Percentiles rank a stretch among this genome's conserved stretches.
phyloP scores from a whole-genome alignment of 164 flowering plant species.

The Vitis amurensis region DNA sequence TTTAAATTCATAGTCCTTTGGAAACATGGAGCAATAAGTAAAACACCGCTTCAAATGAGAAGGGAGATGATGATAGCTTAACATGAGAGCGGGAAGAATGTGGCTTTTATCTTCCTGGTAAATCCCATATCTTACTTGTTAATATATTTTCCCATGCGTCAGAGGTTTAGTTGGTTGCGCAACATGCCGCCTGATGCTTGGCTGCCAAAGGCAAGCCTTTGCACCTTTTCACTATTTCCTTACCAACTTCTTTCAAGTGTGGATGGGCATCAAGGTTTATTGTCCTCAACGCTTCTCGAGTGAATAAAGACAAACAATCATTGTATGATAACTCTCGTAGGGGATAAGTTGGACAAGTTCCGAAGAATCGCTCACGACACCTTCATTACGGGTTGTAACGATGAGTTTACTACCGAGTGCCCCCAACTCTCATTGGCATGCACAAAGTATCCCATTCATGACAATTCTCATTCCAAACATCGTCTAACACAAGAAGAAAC shows the following conservation, averaged over 20 bases:
- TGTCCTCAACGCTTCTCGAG: not conserved
- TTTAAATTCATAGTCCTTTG: too few relatives aligned
- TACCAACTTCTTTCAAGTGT: not conserved
- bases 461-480: constrained; percentile 19
- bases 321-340: not conserved
- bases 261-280: not conserved
- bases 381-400: constrained; percentile 9
- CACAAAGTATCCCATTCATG: not conserved
- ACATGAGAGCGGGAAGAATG: too few relatives aligned
- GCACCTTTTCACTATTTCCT: constrained; percentile 5
- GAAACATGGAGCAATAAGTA: too few relatives aligned
- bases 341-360: not conserved
- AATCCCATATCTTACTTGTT: constrained; percentile 10
- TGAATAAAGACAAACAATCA: constrained; percentile 1
- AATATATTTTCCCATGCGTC: not conserved
- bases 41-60: too few relatives aligned
- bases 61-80: too few relatives aligned
- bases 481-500: constrained; percentile 27
- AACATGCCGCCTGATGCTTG: constrained; percentile 6
- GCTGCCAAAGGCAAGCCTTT: constrained; percentile 15
- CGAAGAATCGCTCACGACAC: not conserved
- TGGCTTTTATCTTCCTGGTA: too few relatives aligned
- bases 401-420: constrained; percentile 6
- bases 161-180: not conserved
- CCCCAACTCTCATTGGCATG: not conserved